phyloP scores from a whole-genome alignment of 257 asterid genomes.

The Ajuga chamaepitys region DNA sequence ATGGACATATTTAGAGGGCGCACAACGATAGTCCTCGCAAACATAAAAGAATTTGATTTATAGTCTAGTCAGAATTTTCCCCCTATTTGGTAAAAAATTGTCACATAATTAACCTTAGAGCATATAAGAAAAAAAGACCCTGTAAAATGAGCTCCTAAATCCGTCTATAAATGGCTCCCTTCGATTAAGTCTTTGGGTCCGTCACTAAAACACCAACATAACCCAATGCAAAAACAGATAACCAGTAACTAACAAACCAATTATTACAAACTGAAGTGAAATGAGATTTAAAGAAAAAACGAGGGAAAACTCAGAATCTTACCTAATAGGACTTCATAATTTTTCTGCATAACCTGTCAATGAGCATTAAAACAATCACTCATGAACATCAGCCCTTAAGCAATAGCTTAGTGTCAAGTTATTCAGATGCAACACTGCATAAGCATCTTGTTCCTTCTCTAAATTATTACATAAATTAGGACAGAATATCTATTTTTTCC shows the following conservation, averaged over 20 bases:
- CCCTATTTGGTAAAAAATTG: no score
- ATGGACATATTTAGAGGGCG: no score
- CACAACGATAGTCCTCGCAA: no score
- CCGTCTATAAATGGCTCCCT: no score
- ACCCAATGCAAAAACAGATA: not conserved
- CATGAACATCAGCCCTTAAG: constrained; percentile 13
- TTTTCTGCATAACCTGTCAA: constrained; percentile 80
- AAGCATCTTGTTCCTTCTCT: not conserved
- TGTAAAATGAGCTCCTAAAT: no score
- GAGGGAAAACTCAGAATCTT: not conserved
- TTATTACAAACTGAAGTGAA: not conserved
- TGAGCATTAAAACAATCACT: constrained; percentile 4
- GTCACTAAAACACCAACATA: constrained; percentile 12
- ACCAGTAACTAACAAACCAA: not conserved
- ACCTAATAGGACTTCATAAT: constrained; percentile 78
- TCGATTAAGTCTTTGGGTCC: no score
- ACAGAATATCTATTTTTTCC: not conserved
- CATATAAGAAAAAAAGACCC: no score
- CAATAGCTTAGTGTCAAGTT: not conserved
- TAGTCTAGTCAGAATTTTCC: no score
- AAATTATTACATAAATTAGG: not conserved
- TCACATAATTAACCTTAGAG: no score
- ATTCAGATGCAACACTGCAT: not conserved
- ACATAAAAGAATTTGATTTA: no score
- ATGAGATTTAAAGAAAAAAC: not conserved